phyloP scores from a whole-genome alignment of 2,329 filamentous ascomycete genomes.

The Raffaelea arxii region DNA sequence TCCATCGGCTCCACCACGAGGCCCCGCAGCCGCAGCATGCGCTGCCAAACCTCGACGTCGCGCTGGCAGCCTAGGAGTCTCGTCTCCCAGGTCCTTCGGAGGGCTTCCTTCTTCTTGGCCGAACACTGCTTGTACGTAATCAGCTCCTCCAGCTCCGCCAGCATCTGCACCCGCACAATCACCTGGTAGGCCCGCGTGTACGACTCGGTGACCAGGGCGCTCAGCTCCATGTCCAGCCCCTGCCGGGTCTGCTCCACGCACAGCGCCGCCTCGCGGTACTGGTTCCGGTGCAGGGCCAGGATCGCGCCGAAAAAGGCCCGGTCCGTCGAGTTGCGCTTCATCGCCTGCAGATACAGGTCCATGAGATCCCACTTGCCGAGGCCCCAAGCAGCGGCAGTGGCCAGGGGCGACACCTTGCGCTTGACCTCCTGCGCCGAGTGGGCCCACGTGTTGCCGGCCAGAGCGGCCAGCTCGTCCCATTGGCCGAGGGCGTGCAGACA shows the following conservation, averaged over 20 bases:
- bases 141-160: constrained; percentile 95
- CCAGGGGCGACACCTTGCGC: constrained; percentile 82
- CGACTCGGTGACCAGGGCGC: constrained; percentile 92
- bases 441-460: constrained; percentile 90
- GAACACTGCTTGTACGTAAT: constrained; percentile 97
- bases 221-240: constrained; percentile 89
- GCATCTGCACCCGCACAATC: constrained; percentile 98
- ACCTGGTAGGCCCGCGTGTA: constrained; percentile 97
- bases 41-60: constrained; percentile 96
- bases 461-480: constrained; percentile 83
- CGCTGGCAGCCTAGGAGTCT: constrained; percentile 90
- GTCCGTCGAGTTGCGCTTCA: constrained; percentile 90
- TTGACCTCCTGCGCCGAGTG: constrained; percentile 82
- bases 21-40: constrained; percentile 90
- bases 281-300: constrained; percentile 85
- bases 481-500: constrained; percentile 95
- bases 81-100: constrained; percentile 93
- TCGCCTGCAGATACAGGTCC: constrained; percentile 92
- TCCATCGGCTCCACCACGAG: constrained; percentile 86
- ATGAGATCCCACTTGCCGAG: constrained; percentile 95
- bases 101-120: constrained; percentile 76
- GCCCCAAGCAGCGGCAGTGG: constrained; percentile 93
- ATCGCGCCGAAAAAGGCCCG: constrained; percentile 97
- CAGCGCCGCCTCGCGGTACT: constrained; percentile 80
- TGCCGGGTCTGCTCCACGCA: constrained; percentile 90